phyloP scores from a whole-genome alignment of 352 stramenopile genomes.

The Phytophthora sansomeana region DNA sequence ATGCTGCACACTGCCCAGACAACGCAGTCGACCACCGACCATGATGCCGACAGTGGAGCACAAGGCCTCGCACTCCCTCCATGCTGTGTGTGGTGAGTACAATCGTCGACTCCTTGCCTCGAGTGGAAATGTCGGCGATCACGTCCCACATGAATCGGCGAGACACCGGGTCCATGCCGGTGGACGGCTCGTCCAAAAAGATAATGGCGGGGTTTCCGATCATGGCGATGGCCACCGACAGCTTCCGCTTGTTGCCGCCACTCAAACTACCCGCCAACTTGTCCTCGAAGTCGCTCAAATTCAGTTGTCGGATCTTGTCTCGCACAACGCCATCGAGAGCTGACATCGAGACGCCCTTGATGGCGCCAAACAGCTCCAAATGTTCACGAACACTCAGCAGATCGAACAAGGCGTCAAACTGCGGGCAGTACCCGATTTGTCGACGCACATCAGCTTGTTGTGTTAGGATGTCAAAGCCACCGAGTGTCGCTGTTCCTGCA shows the following conservation, averaged over 20 bases:
- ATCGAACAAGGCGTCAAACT: slow-evolving; percentile 90
- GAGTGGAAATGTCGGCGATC: slow-evolving; percentile 79
- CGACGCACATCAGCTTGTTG: slow-evolving; percentile 77
- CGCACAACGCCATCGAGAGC: slow-evolving; percentile 68
- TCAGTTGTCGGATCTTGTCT: slow-evolving; percentile 87
- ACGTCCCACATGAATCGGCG: slow-evolving; percentile 95
- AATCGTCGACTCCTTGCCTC: slow-evolving; percentile 76
- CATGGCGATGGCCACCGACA: slow-evolving; percentile 95
- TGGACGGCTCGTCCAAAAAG: slow-evolving; percentile 93
- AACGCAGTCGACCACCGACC: slow-evolving; percentile 78
- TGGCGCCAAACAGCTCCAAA: slow-evolving; percentile 85
- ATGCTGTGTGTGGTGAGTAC: slow-evolving; percentile 97
- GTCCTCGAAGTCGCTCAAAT: slow-evolving; percentile 78
- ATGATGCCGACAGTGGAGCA: slow-evolving; percentile 97
- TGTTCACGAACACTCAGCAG: slow-evolving; percentile 87
- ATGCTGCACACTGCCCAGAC: slow-evolving; percentile 92
- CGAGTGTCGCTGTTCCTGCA: slow-evolving; percentile 59
- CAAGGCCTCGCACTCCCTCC: slow-evolving; percentile 95
- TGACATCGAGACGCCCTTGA: slow-evolving; percentile 80
- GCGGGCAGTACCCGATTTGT: slow-evolving; percentile 93
- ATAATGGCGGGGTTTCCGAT: slow-evolving; percentile 94
- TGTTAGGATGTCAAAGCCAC: slow-evolving; percentile 78
- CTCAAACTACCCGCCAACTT: slow-evolving; percentile 84
- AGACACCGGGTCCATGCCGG: slow-evolving; percentile 95
- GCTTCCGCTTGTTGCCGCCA: slow-evolving; percentile 95